Evolutionary conservation across 805 yeast species (phyloP).

Genomic region (Wickerhamiella kurtzmanii): DNA sequence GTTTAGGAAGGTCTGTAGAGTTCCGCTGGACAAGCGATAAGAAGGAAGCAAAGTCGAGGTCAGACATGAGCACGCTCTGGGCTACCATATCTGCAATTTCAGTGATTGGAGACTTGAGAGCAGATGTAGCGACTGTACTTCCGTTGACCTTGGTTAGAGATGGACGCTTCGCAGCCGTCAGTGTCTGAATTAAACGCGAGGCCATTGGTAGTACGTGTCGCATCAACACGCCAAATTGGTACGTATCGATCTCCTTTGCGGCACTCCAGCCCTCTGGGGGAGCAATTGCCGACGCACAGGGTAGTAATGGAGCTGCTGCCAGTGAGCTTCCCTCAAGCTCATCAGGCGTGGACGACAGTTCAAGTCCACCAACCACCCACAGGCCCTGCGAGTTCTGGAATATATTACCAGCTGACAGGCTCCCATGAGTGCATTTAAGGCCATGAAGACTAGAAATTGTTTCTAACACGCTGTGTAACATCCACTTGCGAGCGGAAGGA

Average conservation of each 20-base stretch:
- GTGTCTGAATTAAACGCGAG: conserved; percentile 10
- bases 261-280: conserved; percentile 14
- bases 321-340: not conserved
- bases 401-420: conserved; percentile 41
- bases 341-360: conserved; percentile 36
- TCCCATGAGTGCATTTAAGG: conserved; percentile 52
- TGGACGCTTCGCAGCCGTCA: conserved; percentile 12
- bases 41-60: conserved; percentile 10
- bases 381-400: conserved; percentile 60
- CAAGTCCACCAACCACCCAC: conserved; percentile 78
- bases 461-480: conserved; percentile 41
- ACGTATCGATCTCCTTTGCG: conserved; percentile 39
- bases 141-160: conserved; percentile 10
- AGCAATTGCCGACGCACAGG: conserved; percentile 21
- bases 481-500: conserved; percentile 33
- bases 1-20: conserved; percentile 30
- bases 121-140: conserved; percentile 14
- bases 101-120: conserved; percentile 35
- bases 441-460: conserved; percentile 45
- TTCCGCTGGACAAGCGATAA: conserved; percentile 6
- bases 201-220: conserved; percentile 28
- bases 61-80: conserved; percentile 31
- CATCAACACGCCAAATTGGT: conserved; percentile 45
- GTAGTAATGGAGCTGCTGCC: conserved; percentile 33
- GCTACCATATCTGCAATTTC: conserved; percentile 38